These are phyloP conservation scores for Lasiodiplodia citricola DNA, from an alignment of 2,329 filamentous ascomycete species.

Conservation along the genomic window DNA sequence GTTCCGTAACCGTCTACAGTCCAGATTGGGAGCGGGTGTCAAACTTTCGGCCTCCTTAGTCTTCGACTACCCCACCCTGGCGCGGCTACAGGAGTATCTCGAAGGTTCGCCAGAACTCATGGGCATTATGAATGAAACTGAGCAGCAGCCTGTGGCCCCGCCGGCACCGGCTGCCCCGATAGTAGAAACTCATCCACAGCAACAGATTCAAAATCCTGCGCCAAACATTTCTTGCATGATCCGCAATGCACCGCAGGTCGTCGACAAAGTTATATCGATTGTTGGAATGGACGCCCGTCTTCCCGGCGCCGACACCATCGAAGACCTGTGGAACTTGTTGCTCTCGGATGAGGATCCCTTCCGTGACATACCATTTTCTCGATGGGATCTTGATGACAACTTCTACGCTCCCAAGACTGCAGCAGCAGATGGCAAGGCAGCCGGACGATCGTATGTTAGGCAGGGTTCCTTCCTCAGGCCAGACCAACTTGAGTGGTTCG, in stretches of 20 bases:
- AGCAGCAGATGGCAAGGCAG: not conserved
- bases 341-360: not conserved
- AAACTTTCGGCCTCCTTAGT: not conserved
- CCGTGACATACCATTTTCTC: not conserved
- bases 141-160: no score
- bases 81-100: not conserved
- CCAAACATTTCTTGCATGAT: no score
- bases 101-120: not conserved
- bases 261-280: no score
- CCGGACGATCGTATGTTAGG: not conserved
- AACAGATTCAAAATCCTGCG: no score
- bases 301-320: not conserved
- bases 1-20: not conserved
- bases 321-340: not conserved
- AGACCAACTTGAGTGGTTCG: constrained; percentile 33
- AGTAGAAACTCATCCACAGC: no score
- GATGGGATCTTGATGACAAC: not conserved
- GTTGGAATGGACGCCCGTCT: no score
- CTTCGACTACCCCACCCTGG: not conserved
- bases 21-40: not conserved
- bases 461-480: not conserved
- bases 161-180: no score
- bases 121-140: no score
- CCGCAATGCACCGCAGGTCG: no score
- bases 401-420: not conserved